Conservation (phyloP, 2,329 filamentous ascomycete species). For the Bipolaris gigantea region DNA sequence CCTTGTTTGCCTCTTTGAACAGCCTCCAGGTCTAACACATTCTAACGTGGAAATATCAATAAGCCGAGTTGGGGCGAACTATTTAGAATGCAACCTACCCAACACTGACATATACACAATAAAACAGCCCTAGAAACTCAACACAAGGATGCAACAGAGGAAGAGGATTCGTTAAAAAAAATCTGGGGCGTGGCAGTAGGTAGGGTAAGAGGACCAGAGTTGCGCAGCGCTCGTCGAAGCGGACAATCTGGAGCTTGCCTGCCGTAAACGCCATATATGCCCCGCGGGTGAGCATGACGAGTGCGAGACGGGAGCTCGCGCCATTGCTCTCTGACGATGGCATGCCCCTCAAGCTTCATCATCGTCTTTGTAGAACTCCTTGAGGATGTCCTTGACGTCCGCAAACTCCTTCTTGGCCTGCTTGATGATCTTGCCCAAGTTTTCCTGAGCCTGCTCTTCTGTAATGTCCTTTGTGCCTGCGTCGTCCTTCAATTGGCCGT, state of each 20-base stretch:
- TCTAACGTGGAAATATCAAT: slow-evolving; percentile 1
- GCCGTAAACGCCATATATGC: neutral
- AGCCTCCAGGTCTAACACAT: slow-evolving; percentile 7
- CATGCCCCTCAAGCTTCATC: slow-evolving; percentile 7
- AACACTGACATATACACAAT: slow-evolving; percentile 17
- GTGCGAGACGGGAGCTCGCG: slow-evolving; percentile 13
- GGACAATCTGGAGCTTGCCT: slow-evolving; percentile 1
- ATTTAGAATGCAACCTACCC: slow-evolving; percentile 9
- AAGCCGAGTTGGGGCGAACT: slow-evolving; percentile 9
- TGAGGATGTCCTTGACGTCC: slow-evolving; percentile 71
- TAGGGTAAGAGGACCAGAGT: slow-evolving; percentile 2
- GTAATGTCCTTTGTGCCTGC: slow-evolving; percentile 68
- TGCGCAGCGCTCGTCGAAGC: slow-evolving; percentile 4
- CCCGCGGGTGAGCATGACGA: slow-evolving; percentile 8
- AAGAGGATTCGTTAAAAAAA: slow-evolving; percentile 7
- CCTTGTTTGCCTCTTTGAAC: neutral
- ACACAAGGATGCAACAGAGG: slow-evolving; percentile 4
- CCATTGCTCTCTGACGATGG: slow-evolving; percentile 5
- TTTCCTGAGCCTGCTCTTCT: slow-evolving; percentile 66
- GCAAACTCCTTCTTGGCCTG: slow-evolving; percentile 76
- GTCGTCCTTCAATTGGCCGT: slow-evolving; percentile 78
- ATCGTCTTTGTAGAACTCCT: slow-evolving; percentile 66
- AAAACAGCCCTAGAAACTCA: slow-evolving; percentile 4
- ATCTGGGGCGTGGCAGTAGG: slow-evolving; percentile 1
- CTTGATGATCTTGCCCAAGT: slow-evolving; percentile 69